Conservation (phyloP, 306 rosid species). For the Oxytropis ochrocephala region DNA sequence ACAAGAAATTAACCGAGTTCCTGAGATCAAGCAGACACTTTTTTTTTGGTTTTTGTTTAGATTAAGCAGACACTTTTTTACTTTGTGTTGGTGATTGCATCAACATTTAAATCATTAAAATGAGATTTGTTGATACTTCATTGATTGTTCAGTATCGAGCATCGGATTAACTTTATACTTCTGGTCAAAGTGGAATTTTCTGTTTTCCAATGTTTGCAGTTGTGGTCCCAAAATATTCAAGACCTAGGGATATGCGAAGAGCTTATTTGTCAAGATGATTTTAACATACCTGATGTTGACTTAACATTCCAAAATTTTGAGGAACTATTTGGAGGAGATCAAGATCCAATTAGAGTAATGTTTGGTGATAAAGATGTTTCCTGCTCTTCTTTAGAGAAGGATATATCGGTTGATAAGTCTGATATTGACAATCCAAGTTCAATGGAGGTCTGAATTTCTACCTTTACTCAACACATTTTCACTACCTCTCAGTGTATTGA, state of each 20-base stretch:
- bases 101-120: slow-evolving; percentile 1
- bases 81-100: not conserved
- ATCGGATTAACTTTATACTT: slow-evolving; percentile 3
- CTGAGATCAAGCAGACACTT: not conserved
- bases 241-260: slow-evolving; percentile 92
- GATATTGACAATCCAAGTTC: slow-evolving; percentile 36
- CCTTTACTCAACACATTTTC: not conserved
- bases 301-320: slow-evolving; percentile 69
- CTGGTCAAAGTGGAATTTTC: slow-evolving; percentile 15
- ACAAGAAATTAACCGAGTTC: not conserved
- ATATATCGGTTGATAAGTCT: slow-evolving; percentile 41
- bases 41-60: too few species aligned
- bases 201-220: slow-evolving; percentile 42
- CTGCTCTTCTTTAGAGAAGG: slow-evolving; percentile 48
- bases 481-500: not conserved
- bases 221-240: slow-evolving; percentile 90
- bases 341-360: slow-evolving; percentile 46
- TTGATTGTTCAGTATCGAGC: slow-evolving; percentile 11
- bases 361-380: slow-evolving; percentile 44
- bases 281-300: slow-evolving; percentile 84
- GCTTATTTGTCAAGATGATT: slow-evolving; percentile 55
- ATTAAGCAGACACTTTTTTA: not conserved
- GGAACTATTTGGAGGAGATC: slow-evolving; percentile 72
- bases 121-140: not conserved
- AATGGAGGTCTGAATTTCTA: slow-evolving; percentile 44